phyloP scores from a whole-genome alignment of 768 basidiomycete species.

The Collybia nuda region DNA sequence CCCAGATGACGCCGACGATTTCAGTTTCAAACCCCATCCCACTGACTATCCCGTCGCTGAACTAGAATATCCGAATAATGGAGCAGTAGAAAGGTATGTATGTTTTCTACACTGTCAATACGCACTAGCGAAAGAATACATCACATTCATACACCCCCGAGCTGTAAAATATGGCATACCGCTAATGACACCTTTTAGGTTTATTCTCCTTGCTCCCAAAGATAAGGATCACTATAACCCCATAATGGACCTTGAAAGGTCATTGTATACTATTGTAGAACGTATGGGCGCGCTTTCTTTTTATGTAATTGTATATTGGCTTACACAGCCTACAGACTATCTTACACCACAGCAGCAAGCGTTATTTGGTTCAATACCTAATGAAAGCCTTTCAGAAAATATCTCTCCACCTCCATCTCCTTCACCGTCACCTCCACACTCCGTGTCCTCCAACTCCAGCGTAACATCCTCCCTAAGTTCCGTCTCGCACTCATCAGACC shows the following conservation, averaged over 20 bases:
- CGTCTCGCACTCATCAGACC: slow-evolving; percentile 25
- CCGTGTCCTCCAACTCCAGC: slow-evolving; percentile 30
- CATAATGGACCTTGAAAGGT: slow-evolving; percentile 73
- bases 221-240: slow-evolving; percentile 89
- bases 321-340: slow-evolving; percentile 45
- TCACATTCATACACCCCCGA: background rate
- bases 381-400: slow-evolving; percentile 39
- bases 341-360: slow-evolving; percentile 63
- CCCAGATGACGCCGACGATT: slow-evolving; percentile 60
- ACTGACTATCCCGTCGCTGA: slow-evolving; percentile 65
- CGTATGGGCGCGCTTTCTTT: slow-evolving; percentile 37
- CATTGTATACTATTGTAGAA: slow-evolving; percentile 71
- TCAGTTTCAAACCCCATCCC: slow-evolving; percentile 60
- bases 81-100: slow-evolving; percentile 65
- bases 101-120: background rate
- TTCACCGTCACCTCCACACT: slow-evolving; percentile 38
- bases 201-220: slow-evolving; percentile 74
- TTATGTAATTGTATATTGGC: slow-evolving; percentile 8
- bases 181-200: slow-evolving; percentile 39
- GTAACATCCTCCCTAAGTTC: slow-evolving; percentile 23
- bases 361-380: slow-evolving; percentile 68
- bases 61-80: slow-evolving; percentile 76
- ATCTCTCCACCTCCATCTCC: slow-evolving; percentile 34
- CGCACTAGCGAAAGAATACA: too few species aligned
- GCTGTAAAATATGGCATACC: too few species aligned